Conservation (phyloP, 1,139 yeast species). For the Magnusiomyces suaveolens region DNA sequence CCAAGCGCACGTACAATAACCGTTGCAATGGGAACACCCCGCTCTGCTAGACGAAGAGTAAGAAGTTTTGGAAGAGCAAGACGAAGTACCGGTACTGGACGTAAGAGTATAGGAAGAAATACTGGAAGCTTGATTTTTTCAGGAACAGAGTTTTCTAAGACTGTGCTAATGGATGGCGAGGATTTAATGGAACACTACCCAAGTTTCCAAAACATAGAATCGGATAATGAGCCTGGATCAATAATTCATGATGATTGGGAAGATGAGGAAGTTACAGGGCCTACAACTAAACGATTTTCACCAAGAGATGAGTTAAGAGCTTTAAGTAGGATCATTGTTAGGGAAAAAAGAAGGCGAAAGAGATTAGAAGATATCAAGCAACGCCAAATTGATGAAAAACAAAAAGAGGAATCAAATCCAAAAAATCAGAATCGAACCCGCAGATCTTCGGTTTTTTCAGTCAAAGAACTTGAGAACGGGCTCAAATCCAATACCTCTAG, state of each 20-base stretch:
- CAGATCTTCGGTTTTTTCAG: neutral
- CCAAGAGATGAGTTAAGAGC: neutral
- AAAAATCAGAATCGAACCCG: neutral
- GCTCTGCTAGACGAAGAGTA: neutral
- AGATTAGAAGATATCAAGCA: neutral
- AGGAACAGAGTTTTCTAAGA: neutral
- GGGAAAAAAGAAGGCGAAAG: neutral
- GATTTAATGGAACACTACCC: neutral
- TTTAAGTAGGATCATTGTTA: neutral
- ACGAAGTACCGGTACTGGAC: neutral
- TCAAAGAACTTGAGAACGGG: neutral
- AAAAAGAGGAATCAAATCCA: neutral
- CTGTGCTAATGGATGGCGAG: neutral
- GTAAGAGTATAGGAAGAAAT: neutral
- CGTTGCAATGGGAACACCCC: neutral
- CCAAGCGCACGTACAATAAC: neutral
- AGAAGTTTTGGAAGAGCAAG: neutral
- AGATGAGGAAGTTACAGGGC: neutral
- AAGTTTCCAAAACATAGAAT: neutral
- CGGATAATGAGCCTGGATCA: neutral
- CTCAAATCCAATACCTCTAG: neutral
- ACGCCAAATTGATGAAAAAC: neutral
- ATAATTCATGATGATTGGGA: neutral
- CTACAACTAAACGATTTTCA: neutral
- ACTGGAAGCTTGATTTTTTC: neutral